phyloP scores from a whole-genome alignment of 495 filamentous ascomycete genomes.

The Astrothelium subdiscretum region DNA sequence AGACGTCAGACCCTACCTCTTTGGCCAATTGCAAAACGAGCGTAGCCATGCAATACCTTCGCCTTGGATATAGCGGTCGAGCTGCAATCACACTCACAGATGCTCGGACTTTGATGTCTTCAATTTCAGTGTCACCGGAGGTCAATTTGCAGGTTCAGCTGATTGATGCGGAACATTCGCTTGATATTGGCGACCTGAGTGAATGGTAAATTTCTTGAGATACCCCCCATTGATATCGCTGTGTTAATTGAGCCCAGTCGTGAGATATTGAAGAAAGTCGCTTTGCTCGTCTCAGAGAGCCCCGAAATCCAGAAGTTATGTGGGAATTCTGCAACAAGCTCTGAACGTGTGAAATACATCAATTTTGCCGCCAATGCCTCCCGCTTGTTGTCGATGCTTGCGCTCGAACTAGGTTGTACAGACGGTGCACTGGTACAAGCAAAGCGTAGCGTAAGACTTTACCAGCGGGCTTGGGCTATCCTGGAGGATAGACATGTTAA shows the following conservation, averaged over 20 bases:
- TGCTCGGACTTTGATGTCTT: slow-evolving; percentile 36
- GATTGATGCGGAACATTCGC: slow-evolving; percentile 59
- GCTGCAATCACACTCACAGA: slow-evolving; percentile 53
- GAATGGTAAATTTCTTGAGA: slow-evolving; percentile 18
- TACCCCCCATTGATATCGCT: too few relatives aligned
- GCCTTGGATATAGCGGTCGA: slow-evolving; percentile 64
- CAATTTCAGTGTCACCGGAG: slow-evolving; percentile 23
- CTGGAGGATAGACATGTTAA: slow-evolving; percentile 1
- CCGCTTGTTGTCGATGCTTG: slow-evolving; percentile 50
- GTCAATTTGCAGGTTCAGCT: slow-evolving; percentile 51
- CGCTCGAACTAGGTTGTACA: slow-evolving; percentile 46
- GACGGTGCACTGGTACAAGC: slow-evolving; percentile 12
- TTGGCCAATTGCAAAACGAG: slow-evolving; percentile 7
- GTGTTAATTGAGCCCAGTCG: neutral
- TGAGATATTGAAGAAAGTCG: neutral
- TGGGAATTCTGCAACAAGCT: slow-evolving; percentile 9
- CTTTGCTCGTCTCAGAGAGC: neutral
- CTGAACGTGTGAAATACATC: slow-evolving; percentile 22
- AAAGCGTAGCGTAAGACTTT: slow-evolving; percentile 11
- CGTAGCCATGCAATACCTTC: slow-evolving; percentile 61
- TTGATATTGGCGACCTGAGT: slow-evolving; percentile 48
- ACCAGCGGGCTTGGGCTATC: slow-evolving; percentile 11
- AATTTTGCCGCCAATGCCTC: slow-evolving; percentile 39
- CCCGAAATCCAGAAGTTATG: slow-evolving; percentile 3
- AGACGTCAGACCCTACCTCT: slow-evolving; percentile 39